These are phyloP conservation scores for Aspergillus nidulans DNA, from an alignment of 495 filamentous ascomycete genomes.

Conservation along the genomic window DNA sequence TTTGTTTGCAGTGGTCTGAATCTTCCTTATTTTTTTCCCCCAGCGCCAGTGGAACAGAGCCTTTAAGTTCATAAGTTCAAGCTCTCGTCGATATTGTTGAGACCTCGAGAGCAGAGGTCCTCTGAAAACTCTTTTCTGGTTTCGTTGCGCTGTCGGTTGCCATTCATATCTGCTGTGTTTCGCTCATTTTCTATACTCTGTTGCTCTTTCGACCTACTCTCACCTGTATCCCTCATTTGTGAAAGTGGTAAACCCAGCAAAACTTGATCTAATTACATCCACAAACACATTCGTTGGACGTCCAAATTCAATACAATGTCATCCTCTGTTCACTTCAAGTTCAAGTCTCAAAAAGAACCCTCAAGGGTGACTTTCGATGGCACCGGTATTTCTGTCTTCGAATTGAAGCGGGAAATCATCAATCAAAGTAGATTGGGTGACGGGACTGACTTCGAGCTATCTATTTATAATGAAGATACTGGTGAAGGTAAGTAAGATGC, in stretches of 20 bases:
- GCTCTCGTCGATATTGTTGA: conserved; percentile 27
- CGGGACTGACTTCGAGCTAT: conserved; percentile 93
- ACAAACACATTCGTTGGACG: conserved; percentile 28
- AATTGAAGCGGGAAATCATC: conserved; percentile 98
- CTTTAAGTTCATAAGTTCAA: conserved; percentile 26
- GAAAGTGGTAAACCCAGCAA: conserved; percentile 25
- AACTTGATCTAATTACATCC: conserved; percentile 32
- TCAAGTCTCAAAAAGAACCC: conserved; percentile 97
- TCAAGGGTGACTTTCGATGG: conserved; percentile 94
- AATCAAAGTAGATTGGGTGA: conserved; percentile 88
- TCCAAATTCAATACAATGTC: conserved; percentile 69
- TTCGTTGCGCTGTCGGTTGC: conserved; percentile 17
- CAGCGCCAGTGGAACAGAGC: conserved; percentile 30
- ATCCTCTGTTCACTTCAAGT: conserved; percentile 99
- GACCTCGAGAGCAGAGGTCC: conserved; percentile 21
- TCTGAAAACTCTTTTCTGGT: conserved; percentile 3
- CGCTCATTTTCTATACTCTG: conserved; percentile 13
- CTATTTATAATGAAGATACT: conserved; percentile 85
- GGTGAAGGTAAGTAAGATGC: conserved; percentile 69
- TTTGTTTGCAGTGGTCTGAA: conserved; percentile 38
- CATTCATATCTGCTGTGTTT: conserved; percentile 12
- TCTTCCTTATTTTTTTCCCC: too few relatives aligned
- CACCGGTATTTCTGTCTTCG: conserved; percentile 97
- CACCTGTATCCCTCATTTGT: conserved; percentile 26
- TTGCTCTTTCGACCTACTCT: conserved; percentile 18